Base-by-base conservation (phyloP, 768 basidiomycete genomes). In the Suillus luteus region DNA sequence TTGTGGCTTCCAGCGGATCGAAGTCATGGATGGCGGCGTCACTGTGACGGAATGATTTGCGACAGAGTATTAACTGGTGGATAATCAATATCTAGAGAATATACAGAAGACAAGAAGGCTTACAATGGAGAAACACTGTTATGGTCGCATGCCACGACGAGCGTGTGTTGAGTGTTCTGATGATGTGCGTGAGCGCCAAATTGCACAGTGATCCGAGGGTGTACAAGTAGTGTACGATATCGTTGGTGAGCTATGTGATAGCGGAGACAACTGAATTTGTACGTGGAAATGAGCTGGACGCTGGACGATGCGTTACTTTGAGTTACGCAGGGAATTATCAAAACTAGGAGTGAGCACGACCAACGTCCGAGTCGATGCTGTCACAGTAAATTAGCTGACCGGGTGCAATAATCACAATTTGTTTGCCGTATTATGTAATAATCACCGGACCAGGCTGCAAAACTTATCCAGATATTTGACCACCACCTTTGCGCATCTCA, bases 1-100 rank as follows among this genome's bases (percentile, higher is more conserved):
- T 59, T 74, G 69, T 33, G 87, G 87, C 71, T 89, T 89, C 61
- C 87, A 79, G 61, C 86, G 82, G 38, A 79, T 75, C n/a, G 71
- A 51, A 61, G 71, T 62, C 19, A 67, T 64, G 60, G 46, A 64
- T 51, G 12, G 22, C 9, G 12, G 22, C 9, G n/a, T 40, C 38
- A 40, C n/a, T 27, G 17, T 40, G 38, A 58, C 37, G 40, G 19
- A 24, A 41, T 41, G 2, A 6, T 41, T 24, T 27, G 24, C 6
- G 11, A 38, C 14, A 40, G 15, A 24, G 15, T 31, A n/a, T n/a
- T n/a, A 19, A 24, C 27, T 58, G 17, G 40, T 10, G 15, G 41
- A 31, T 31, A 3, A 19, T 17, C 24, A 19, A 40, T 41, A 40
- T 17, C 15, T 5, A 31, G 6, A 31, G 40, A 52, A 14, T 40